Percentiles rank a stretch among this genome's conserved stretches.
phyloP scores from a whole-genome alignment of 768 basidiomycete genomes.

The Coprinopsis marcescibilis region DNA sequence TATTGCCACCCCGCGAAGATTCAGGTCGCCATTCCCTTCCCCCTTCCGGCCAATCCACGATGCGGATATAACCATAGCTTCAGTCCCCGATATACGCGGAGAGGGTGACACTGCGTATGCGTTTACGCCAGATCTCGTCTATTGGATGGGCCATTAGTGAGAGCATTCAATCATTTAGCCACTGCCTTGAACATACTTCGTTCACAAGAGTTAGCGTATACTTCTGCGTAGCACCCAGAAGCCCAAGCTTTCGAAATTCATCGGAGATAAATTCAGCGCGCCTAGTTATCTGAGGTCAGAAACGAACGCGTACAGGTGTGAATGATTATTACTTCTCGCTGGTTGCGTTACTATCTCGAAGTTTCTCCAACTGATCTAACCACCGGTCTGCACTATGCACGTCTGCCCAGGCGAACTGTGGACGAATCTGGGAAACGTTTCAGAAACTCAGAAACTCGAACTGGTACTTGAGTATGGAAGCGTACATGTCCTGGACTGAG shows the following conservation, averaged over 20 bases:
- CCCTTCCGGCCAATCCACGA: conserved; percentile 76
- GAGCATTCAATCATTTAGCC: too few relatives aligned
- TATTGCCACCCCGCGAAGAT: conserved; percentile 83
- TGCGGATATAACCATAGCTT: conserved; percentile 88
- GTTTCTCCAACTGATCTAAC: conserved; percentile 58
- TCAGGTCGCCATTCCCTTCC: conserved; percentile 54
- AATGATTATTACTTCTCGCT: conserved; percentile 53
- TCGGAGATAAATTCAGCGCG: conserved; percentile 54
- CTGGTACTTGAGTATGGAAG: background rate
- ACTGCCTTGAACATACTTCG: conserved; percentile 51
- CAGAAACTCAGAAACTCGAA: background rate
- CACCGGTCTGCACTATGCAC: conserved; percentile 85
- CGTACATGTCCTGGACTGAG: conserved; percentile 85
- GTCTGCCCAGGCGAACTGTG: conserved; percentile 88
- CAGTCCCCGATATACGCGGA: conserved; percentile 87
- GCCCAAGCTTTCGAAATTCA: conserved; percentile 72
- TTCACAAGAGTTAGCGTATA: conserved; percentile 53
- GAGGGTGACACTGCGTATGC: conserved; percentile 78
- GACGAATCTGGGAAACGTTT: conserved; percentile 60
- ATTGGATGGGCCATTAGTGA: conserved; percentile 6
- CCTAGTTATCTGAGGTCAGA: conserved; percentile 31
- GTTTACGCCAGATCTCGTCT: conserved; percentile 67
- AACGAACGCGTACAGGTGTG: background rate
- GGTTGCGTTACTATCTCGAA: conserved; percentile 59
- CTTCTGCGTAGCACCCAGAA: conserved; percentile 61